phyloP scores from a whole-genome alignment of 108 stramenopile genomes.

The Cylindrotheca closterium region DNA sequence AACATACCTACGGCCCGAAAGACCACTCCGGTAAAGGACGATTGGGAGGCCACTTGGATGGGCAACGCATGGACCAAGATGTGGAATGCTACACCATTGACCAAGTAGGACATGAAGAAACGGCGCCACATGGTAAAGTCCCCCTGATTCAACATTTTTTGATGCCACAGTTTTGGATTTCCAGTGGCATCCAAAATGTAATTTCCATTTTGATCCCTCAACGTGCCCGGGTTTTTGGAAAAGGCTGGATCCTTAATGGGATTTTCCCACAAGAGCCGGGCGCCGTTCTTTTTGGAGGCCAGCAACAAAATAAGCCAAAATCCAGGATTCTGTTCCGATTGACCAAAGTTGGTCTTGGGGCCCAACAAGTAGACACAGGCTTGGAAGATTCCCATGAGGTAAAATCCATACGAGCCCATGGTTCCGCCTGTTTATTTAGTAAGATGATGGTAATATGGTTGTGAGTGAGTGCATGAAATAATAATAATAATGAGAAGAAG shows the following conservation, averaged over 20 bases:
- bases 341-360: slow-evolving; percentile 29
- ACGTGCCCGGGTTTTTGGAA: neutral
- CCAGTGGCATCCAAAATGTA: neutral
- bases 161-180: neutral
- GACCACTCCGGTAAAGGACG: slow-evolving; percentile 25
- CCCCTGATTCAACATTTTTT: neutral
- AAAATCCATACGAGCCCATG: slow-evolving; percentile 30
- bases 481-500: too few species aligned
- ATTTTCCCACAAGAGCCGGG: slow-evolving; percentile 26
- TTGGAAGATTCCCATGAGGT: slow-evolving; percentile 27
- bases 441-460: neutral
- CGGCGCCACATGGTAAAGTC: slow-evolving; percentile 22
- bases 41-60: slow-evolving; percentile 32
- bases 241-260: slow-evolving; percentile 8
- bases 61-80: slow-evolving; percentile 43
- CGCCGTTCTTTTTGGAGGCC: slow-evolving; percentile 13
- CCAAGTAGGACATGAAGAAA: slow-evolving; percentile 29
- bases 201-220: neutral
- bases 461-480: neutral
- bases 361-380: slow-evolving; percentile 24
- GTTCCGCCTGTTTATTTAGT: slow-evolving; percentile 5
- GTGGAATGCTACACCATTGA: slow-evolving; percentile 38
- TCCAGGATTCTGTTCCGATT: slow-evolving; percentile 30
- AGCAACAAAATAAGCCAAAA: slow-evolving; percentile 25
- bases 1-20: slow-evolving; percentile 39